Conservation (phyloP, 768 basidiomycete genomes). For the Mycena rebaudengoi region DNA sequence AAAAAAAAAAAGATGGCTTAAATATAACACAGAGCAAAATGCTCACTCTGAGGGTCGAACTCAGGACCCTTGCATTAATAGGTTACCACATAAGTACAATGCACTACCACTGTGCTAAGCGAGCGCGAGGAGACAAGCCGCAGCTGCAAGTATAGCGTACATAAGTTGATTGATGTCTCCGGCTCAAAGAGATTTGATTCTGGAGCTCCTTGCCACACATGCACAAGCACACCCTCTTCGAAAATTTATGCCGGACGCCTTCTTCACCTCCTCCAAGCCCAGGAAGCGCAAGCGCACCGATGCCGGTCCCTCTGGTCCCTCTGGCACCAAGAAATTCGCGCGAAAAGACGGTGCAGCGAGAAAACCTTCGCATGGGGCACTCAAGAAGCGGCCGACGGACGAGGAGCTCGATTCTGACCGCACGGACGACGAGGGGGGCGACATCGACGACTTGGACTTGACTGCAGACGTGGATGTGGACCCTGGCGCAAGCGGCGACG, state of each 20-base stretch:
- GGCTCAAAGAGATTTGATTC: too few species aligned
- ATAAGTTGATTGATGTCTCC: too few species aligned
- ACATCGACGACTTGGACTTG: slow-evolving; percentile 71
- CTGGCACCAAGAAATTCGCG: slow-evolving; percentile 40
- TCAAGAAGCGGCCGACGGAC: slow-evolving; percentile 46
- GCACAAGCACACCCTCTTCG: too few species aligned
- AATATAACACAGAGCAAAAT: too few species aligned
- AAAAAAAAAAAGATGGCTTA: not conserved
- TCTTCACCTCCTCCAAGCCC: slow-evolving; percentile 71
- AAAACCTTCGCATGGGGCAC: slow-evolving; percentile 25
- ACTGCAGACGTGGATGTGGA: slow-evolving; percentile 56
- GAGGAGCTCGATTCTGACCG: slow-evolving; percentile 76
- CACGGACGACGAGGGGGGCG: slow-evolving; percentile 60
- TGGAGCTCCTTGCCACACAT: too few species aligned
- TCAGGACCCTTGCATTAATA: slow-evolving; percentile 30
- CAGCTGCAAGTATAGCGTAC: too few species aligned
- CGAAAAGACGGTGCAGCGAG: slow-evolving; percentile 31
- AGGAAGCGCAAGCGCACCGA: slow-evolving; percentile 69
- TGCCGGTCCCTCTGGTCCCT: slow-evolving; percentile 35
- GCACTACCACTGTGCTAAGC: slow-evolving; percentile 33
- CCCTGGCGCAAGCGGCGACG: slow-evolving; percentile 74
- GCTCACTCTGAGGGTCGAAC: slow-evolving; percentile 31
- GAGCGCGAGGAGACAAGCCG: too few species aligned
- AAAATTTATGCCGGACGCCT: slow-evolving; percentile 92
- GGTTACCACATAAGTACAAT: slow-evolving; percentile 31